Evolutionary conservation across 495 filamentous ascomycete species (phyloP).

Genomic region (Penicillium angulare): DNA sequence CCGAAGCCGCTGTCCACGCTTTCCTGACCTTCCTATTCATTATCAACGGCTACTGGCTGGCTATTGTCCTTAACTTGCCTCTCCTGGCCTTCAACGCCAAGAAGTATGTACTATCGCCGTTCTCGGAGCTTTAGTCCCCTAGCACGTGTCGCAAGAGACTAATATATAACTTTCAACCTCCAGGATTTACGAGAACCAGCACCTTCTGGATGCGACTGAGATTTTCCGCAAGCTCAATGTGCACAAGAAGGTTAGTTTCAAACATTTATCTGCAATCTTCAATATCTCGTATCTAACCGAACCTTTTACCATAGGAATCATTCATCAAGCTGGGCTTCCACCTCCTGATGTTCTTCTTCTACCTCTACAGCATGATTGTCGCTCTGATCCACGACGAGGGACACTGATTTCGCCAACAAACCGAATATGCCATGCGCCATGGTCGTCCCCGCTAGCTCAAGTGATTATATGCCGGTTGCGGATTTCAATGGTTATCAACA

Average conservation of each 20-base stretch:
- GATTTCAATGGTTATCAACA: too few species aligned
- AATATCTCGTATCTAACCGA: conserved; percentile 8
- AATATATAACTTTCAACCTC: conserved; percentile 5
- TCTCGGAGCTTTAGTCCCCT: neutral
- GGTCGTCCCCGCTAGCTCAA: conserved; percentile 26
- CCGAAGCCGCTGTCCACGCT: conserved; percentile 95
- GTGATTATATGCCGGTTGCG: neutral
- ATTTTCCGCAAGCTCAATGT: conserved; percentile 99
- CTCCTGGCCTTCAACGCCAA: conserved; percentile 92
- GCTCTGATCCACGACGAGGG: conserved; percentile 95
- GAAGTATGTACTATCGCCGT: conserved; percentile 65
- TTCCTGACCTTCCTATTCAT: conserved; percentile 93
- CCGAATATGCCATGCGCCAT: conserved; percentile 43
- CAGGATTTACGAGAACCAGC: conserved; percentile 95
- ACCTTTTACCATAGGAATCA: conserved; percentile 68
- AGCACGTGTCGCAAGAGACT: conserved; percentile 2
- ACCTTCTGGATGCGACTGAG: conserved; percentile 96
- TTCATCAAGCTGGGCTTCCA: conserved; percentile 99
- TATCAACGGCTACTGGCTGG: conserved; percentile 98
- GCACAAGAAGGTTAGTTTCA: conserved; percentile 84
- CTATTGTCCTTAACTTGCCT: conserved; percentile 87
- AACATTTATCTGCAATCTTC: conserved; percentile 6
- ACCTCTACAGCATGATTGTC: conserved; percentile 99
- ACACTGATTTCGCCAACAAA: conserved; percentile 57
- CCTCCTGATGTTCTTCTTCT: conserved; percentile 99